A percentile compares a stretch with the other conserved stretches of the same genome.
These are phyloP conservation scores for Vitis riparia DNA, from an alignment of 164 flowering plant genomes.

Conservation along the genomic window DNA sequence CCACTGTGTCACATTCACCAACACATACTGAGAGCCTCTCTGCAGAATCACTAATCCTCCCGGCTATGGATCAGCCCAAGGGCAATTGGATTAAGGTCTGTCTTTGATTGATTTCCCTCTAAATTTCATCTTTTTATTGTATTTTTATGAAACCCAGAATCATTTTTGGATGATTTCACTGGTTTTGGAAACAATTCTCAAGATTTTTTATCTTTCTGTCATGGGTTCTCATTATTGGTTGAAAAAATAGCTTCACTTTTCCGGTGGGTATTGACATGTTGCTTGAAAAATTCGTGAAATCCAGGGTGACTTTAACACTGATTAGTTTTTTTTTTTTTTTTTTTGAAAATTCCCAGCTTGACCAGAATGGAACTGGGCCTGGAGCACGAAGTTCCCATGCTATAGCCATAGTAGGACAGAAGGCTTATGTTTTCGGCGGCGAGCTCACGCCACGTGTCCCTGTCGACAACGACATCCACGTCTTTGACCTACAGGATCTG, in stretches of 20 bases:
- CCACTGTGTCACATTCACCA: too few relatives aligned
- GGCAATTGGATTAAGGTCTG: too few relatives aligned
- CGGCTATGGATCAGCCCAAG: too few relatives aligned
- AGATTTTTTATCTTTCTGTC: not conserved
- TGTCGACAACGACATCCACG: constrained; percentile 76
- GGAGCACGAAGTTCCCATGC: constrained; percentile 98
- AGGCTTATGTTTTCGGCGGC: constrained; percentile 90
- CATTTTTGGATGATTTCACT: not conserved
- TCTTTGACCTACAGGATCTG: constrained; percentile 55
- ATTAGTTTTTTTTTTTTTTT: not conserved
- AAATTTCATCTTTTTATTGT: not conserved
- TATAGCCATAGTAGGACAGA: constrained; percentile 60
- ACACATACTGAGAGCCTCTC: too few relatives aligned
- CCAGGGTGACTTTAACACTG: not conserved
- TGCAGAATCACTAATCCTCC: too few relatives aligned
- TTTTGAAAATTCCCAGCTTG: constrained; percentile 42
- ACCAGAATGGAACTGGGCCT: constrained; percentile 65
- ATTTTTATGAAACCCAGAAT: not conserved
- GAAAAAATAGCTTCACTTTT: not conserved
- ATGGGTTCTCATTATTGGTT: too few relatives aligned
- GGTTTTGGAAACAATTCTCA: not conserved
- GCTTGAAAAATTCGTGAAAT: not conserved
- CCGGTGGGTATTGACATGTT: not conserved
- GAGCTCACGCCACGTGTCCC: constrained; percentile 85
- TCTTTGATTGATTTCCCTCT: not conserved